phyloP scores from a whole-genome alignment of 345 rosid genomes.

The Schrenkiella parvula region DNA sequence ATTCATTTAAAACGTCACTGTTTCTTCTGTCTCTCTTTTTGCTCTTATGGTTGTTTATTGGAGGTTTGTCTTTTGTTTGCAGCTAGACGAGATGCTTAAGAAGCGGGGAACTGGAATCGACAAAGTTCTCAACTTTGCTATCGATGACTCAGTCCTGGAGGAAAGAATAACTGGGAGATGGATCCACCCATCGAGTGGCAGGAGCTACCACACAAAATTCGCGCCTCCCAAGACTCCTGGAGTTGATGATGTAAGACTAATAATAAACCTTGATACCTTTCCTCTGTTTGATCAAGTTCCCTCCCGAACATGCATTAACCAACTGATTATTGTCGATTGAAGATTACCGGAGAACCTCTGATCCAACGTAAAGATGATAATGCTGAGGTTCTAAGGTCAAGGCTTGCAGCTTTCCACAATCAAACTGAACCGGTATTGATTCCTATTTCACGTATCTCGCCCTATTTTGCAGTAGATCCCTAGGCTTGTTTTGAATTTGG shows the following conservation, averaged over 20 bases:
- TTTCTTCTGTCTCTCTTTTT: not conserved
- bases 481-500: not conserved
- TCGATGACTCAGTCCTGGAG: slow-evolving; percentile 81
- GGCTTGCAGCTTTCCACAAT: slow-evolving; percentile 76
- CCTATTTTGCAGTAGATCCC: not conserved
- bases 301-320: not conserved
- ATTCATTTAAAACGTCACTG: not conserved
- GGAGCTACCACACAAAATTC: slow-evolving; percentile 79
- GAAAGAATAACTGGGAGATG: slow-evolving; percentile 92
- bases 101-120: slow-evolving; percentile 68
- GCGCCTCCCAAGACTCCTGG: slow-evolving; percentile 72
- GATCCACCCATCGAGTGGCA: slow-evolving; percentile 92
- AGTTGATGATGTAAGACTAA: slow-evolving; percentile 69
- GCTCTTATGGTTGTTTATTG: not conserved
- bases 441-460: not conserved
- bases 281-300: not conserved
- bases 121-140: slow-evolving; percentile 81
- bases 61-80: slow-evolving; percentile 16
- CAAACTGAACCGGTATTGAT: slow-evolving; percentile 71
- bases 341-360: slow-evolving; percentile 83
- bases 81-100: slow-evolving; percentile 91
- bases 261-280: not conserved
- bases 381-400: slow-evolving; percentile 68
- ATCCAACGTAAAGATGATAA: slow-evolving; percentile 90
- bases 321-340: slow-evolving; percentile 1